Percentiles rank a stretch among this genome's conserved stretches.
These are phyloP conservation scores for Colletotrichum sojae DNA, from an alignment of 2,329 filamentous ascomycete genomes.

Conservation along the genomic window DNA sequence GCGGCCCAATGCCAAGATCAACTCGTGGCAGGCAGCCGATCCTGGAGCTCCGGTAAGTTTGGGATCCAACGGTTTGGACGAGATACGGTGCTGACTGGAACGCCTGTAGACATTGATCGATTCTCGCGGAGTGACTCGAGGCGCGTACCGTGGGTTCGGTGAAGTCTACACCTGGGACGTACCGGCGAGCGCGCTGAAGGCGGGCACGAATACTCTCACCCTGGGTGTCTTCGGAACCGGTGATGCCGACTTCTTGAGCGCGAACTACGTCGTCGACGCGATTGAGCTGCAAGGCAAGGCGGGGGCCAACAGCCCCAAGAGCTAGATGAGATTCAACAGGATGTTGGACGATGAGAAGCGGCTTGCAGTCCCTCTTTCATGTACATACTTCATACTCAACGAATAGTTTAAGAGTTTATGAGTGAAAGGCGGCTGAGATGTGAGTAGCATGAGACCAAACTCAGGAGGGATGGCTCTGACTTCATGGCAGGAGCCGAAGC, in stretches of 20 bases:
- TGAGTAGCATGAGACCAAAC: too few species aligned
- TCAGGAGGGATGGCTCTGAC: accelerated
- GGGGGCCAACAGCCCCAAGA: neutral
- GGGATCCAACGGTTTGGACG: slow-evolving; percentile 39
- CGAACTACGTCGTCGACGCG: slow-evolving; percentile 53
- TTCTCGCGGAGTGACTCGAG: slow-evolving; percentile 69
- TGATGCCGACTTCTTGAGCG: slow-evolving; percentile 62
- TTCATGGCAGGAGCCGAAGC: too few species aligned
- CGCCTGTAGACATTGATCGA: slow-evolving; percentile 57
- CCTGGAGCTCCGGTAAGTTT: slow-evolving; percentile 54
- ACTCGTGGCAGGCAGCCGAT: slow-evolving; percentile 48
- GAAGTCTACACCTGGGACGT: slow-evolving; percentile 69
- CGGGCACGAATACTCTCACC: slow-evolving; percentile 67
- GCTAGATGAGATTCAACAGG: neutral
- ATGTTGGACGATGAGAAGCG: too few species aligned
- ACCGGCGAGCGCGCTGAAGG: slow-evolving; percentile 63
- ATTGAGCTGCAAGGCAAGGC: slow-evolving; percentile 35
- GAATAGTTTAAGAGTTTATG: too few species aligned
- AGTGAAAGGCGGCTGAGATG: too few species aligned
- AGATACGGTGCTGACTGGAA: slow-evolving; percentile 46
- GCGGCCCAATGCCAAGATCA: slow-evolving; percentile 61
- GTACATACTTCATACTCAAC: too few species aligned
- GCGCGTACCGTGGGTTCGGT: slow-evolving; percentile 69
- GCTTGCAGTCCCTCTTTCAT: neutral
- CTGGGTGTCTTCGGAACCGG: slow-evolving; percentile 67